phyloP scores from a whole-genome alignment of 2,329 filamentous ascomycete genomes.

The Paracamarosporium sp. region DNA sequence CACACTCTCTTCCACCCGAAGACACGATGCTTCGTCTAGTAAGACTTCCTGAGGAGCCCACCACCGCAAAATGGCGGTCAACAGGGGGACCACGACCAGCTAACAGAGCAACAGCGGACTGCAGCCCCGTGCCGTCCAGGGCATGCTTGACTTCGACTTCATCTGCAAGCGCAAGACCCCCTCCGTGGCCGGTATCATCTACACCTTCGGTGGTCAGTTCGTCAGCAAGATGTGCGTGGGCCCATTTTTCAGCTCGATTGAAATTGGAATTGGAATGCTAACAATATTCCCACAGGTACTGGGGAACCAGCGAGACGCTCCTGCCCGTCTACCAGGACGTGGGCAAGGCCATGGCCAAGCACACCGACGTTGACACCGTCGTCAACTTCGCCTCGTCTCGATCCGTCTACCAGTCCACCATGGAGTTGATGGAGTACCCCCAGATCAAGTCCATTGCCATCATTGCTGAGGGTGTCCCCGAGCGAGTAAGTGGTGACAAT shows the following conservation, averaged over 20 bases:
- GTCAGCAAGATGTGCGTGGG: conserved; percentile 91
- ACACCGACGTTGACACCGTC: conserved; percentile 94
- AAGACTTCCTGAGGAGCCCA: conserved; percentile 45
- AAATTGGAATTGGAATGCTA: conserved; percentile 19
- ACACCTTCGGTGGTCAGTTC: conserved; percentile 99
- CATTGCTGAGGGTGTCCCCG: conserved; percentile 98
- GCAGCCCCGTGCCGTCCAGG: conserved; percentile 77
- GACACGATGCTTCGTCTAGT: conserved; percentile 99
- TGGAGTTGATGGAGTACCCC: conserved; percentile 96
- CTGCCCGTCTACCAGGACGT: conserved; percentile 97
- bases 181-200: conserved; percentile 98
- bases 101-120: conserved; percentile 69
- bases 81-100: conserved; percentile 14
- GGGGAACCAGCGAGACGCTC: conserved; percentile 98
- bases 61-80: conserved; percentile 1
- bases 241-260: conserved; percentile 24
- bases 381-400: conserved; percentile 99
- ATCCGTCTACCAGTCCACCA: conserved; percentile 97
- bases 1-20: conserved; percentile 98
- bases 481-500: conserved; percentile 73
- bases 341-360: conserved; percentile 92
- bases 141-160: conserved; percentile 96
- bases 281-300: conserved; percentile 71
- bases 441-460: conserved; percentile 99
- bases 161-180: conserved; percentile 99